Conservation (phyloP, 2,329 filamentous ascomycete genomes). For the Alternaria novae-zelandiae region DNA sequence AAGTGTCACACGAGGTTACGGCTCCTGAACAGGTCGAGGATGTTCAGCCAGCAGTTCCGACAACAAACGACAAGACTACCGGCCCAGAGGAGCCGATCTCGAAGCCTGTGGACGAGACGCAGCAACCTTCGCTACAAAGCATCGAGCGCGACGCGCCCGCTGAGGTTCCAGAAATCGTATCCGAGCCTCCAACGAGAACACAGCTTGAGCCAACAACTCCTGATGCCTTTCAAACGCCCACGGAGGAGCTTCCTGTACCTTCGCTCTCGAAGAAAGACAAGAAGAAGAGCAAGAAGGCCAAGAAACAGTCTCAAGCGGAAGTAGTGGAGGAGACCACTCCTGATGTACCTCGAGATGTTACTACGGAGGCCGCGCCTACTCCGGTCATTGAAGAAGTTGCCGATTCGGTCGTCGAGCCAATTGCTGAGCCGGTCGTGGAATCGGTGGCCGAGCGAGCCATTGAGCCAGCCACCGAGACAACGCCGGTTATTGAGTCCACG, state of each 20-base stretch:
- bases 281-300: conserved; percentile 35
- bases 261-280: conserved; percentile 26
- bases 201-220: conserved; percentile 18
- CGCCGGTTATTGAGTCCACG: neutral
- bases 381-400: neutral
- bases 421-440: neutral
- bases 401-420: neutral
- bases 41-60: neutral
- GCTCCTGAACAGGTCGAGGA: neutral
- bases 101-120: neutral
- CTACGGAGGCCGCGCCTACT: neutral
- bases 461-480: neutral
- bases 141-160: neutral
- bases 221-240: conserved; percentile 4
- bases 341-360: conserved; percentile 1
- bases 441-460: neutral
- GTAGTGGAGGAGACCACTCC: conserved; percentile 10
- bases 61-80: neutral
- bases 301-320: conserved; percentile 22
- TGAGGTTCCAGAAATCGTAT: neutral
- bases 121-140: neutral
- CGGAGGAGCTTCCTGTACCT: conserved; percentile 10
- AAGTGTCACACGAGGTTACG: neutral
- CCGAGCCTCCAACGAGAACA: neutral
- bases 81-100: neutral